Evolutionary conservation across 306 rosid genomes (phyloP).

Genomic region (Corylus heterophylla): DNA sequence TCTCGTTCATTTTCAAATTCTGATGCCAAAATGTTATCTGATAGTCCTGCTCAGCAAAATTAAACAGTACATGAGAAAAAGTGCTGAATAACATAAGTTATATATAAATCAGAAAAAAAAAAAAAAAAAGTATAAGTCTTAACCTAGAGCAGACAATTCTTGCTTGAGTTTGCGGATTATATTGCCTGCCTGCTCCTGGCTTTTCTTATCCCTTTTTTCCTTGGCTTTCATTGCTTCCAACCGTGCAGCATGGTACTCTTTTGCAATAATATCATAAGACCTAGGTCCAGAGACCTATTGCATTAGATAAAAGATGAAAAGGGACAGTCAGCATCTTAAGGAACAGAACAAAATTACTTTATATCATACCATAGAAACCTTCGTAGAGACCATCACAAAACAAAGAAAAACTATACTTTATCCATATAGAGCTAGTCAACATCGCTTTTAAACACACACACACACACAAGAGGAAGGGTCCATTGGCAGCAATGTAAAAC

Average conservation of each 20-base stretch:
- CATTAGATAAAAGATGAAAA: slow-evolving; percentile 27
- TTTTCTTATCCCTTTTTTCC: slow-evolving; percentile 65
- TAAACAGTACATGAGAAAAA: slow-evolving; percentile 17
- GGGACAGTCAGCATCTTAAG: slow-evolving; percentile 11
- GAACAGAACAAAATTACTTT: neutral
- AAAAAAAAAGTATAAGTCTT: slow-evolving; percentile 20
- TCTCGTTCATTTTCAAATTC: slow-evolving; percentile 64
- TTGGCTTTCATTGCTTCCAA: slow-evolving; percentile 79
- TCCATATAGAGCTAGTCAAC: neutral
- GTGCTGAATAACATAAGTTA: slow-evolving; percentile 1
- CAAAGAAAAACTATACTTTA: neutral
- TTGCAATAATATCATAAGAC: slow-evolving; percentile 73
- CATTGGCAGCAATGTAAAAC: neutral
- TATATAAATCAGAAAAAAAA: slow-evolving; percentile 24
- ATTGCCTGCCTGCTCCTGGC: slow-evolving; percentile 72
- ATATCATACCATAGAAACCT: neutral
- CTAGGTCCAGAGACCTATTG: slow-evolving; percentile 59
- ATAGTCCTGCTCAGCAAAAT: slow-evolving; percentile 63
- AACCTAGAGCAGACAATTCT: slow-evolving; percentile 77
- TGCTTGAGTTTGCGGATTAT: slow-evolving; percentile 76
- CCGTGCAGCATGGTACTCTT: slow-evolving; percentile 81
- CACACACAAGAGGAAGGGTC: neutral
- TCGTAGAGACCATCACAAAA: slow-evolving; percentile 3
- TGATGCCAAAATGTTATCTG: slow-evolving; percentile 59
- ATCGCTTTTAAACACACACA: neutral